Base-by-base conservation (phyloP, 2,329 filamentous ascomycete genomes). In the Mycosphaerella arachidis region DNA sequence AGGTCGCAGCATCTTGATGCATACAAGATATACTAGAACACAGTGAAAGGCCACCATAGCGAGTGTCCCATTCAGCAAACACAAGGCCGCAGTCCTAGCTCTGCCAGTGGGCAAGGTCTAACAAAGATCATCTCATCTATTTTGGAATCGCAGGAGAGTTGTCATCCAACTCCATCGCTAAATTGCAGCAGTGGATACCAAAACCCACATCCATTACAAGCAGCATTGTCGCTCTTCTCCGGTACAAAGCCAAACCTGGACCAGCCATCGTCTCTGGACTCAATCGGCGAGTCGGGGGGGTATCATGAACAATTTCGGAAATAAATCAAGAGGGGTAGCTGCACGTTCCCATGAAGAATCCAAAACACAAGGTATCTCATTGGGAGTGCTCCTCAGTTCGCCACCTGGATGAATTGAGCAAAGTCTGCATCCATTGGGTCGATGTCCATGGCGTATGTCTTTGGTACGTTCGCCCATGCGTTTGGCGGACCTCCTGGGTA, bases 351-450 rank as follows among this genome's bases (percentile, higher is more conserved):
- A 29, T 37, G 37, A 10, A 54, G 24, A 48, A 40, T 5, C 24
- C 30, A 29, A 57, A 46, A 27, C 37, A n/a, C 30, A n/a, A 13
- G 35, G 8, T n/a, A n/a, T 18, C 30, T 40, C n/a, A 6, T 50
- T 50, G 46, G 46, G 12, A 27, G 46, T 57, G 13, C 27, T 62
- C 53, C 27, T 62, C 50, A 68, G 12, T 64, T 64, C 57, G 56
- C 59, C 16, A 70, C 68, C 37, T 66, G 64, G 18, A 72, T 65
- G 60, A 65, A 73, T 53, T 68, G 64, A 55, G 58, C 68, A 60
- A 72, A 69, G 27, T 72, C 70, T 20, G 68, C 45, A 29, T 73
- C 70, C 62, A 70, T 71, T 57, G 18, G 46, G 31, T 73, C 70
- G 31, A 70, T 40, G 33, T 73, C 70, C 63, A 70, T 71, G 57